Evolutionary conservation across 2,329 filamentous ascomycete genomes (phyloP), one percentile per base, ranked within the genome.

Genomic region (Coniochaeta sp.): DNA sequence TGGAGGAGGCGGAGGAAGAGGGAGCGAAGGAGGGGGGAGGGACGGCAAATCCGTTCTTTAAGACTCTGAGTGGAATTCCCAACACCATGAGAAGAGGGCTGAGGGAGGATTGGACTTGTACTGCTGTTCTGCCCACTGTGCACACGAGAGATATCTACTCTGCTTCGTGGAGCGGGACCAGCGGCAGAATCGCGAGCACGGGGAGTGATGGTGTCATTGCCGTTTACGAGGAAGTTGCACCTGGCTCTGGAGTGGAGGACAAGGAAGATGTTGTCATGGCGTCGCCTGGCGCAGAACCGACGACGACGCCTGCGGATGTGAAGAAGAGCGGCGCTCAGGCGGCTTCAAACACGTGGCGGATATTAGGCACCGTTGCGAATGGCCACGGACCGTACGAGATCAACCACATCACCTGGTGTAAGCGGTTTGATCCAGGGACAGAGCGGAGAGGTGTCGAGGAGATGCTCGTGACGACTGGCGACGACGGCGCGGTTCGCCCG

Each of bases 381-480:
- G 90, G 88, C 1, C 95, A 99, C 72, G 93, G 91, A 0, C 90
- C 96, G 2, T 97, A 93, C 70, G 95, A 99, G 75, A 82, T 98
- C 64, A 99, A 99, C 69, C 92, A 97, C 73, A 83, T 95, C 57
- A 86, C 85, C 1, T 99, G 95, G 95, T 92, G 91, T 65, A 84
- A 82, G 67, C 81, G 93, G 61, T 89, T 85, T 61, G 92, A 96
- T 71, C 79, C 80, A 57, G 87, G 77, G 1, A 74, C 75, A 1
- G 81, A 81, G 70, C 79, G 75, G 63, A 80, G 73, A 59, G 79
- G 80, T 3, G 72, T 78, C 26, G 91, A 96, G 67, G 93, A 98
- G 75, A 89, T 97, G 71, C 79, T 99, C 55, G 79, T 98, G 22
- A 95, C 89, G 17, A 96, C 93, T 0, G 95, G 93, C 0, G 95